These are phyloP conservation scores for Pseudofabraea citricarpa DNA, from an alignment of 2,329 filamentous ascomycete genomes.

Conservation along the genomic window DNA sequence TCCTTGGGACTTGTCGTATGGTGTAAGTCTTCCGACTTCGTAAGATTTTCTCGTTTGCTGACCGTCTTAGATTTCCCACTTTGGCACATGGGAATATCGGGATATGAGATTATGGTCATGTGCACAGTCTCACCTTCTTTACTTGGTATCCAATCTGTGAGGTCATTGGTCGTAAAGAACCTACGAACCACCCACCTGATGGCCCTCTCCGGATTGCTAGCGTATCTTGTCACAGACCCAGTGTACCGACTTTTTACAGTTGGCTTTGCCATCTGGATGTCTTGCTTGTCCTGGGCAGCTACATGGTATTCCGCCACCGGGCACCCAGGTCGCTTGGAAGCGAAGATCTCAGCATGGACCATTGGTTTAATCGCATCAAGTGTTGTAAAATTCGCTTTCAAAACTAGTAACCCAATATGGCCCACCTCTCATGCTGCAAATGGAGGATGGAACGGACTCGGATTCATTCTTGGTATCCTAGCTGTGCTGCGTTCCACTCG, in stretches of 20 bases:
- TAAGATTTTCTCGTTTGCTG: constrained; percentile 5
- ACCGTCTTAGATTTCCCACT: constrained; percentile 73
- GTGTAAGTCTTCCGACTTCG: constrained; percentile 59
- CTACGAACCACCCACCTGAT: constrained; percentile 68
- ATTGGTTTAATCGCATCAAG: constrained; percentile 81
- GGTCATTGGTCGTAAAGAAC: constrained; percentile 63
- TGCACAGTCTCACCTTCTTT: constrained; percentile 76
- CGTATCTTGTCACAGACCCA: constrained; percentile 71
- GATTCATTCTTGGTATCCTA: constrained; percentile 69
- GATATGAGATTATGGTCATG: constrained; percentile 89
- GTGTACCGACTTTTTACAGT: constrained; percentile 74
- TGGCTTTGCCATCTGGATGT: constrained; percentile 73
- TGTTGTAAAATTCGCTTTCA: constrained; percentile 86
- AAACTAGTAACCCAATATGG: constrained; percentile 96
- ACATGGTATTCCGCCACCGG: constrained; percentile 74
- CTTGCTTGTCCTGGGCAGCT: constrained; percentile 79
- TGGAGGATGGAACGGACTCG: constrained; percentile 87
- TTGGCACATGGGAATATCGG: constrained; percentile 98
- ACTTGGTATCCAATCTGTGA: constrained; percentile 65
- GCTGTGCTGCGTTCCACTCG: constrained; percentile 74
- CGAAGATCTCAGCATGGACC: constrained; percentile 73
- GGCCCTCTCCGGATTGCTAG: constrained; percentile 72
- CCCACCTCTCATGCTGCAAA: constrained; percentile 86
- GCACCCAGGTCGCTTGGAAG: constrained; percentile 72
- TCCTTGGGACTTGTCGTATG: constrained; percentile 85